Percentiles rank a stretch among this genome's conserved stretches.
Evolutionary conservation across 2,329 filamentous ascomycete genomes (phyloP).

Genomic region (Ophiostoma himal-ulmi): DNA sequence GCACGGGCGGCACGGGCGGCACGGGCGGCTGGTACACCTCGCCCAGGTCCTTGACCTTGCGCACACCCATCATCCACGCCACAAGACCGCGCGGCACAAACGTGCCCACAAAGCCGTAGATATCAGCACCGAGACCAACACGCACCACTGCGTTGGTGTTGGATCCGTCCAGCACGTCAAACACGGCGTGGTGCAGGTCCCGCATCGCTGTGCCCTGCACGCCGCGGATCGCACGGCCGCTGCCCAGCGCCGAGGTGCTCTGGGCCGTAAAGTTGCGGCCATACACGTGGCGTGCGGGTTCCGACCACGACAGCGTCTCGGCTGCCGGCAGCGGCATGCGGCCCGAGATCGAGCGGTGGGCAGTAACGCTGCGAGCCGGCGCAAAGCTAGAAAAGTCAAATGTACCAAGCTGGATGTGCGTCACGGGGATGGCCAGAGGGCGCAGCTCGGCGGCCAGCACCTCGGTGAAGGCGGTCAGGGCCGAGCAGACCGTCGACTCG

Average conservation of each 20-base stretch:
- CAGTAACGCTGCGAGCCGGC: constrained; percentile 34
- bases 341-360: constrained; percentile 25
- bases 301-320: constrained; percentile 60
- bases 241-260: constrained; percentile 50
- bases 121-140: constrained; percentile 75
- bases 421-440: constrained; percentile 69
- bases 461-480: constrained; percentile 77
- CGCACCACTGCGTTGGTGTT: constrained; percentile 60
- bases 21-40: constrained; percentile 45
- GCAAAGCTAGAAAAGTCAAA: constrained; percentile 73
- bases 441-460: constrained; percentile 74
- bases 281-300: constrained; percentile 55
- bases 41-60: constrained; percentile 53
- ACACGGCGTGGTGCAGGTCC: constrained; percentile 78
- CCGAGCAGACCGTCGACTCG: constrained; percentile 79
- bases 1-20: constrained; percentile 34
- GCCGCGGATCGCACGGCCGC: constrained; percentile 50
- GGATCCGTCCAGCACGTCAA: constrained; percentile 74
- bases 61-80: constrained; percentile 88
- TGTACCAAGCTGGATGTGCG: constrained; percentile 83
- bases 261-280: constrained; percentile 56
- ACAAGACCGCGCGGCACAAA: constrained; percentile 73
- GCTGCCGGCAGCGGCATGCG: constrained; percentile 43
- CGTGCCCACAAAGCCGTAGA: constrained; percentile 79
- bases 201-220: constrained; percentile 65